Conservation (phyloP, 1,284 basidiomycete species). For the Phellopilus nigrolimitatus region DNA sequence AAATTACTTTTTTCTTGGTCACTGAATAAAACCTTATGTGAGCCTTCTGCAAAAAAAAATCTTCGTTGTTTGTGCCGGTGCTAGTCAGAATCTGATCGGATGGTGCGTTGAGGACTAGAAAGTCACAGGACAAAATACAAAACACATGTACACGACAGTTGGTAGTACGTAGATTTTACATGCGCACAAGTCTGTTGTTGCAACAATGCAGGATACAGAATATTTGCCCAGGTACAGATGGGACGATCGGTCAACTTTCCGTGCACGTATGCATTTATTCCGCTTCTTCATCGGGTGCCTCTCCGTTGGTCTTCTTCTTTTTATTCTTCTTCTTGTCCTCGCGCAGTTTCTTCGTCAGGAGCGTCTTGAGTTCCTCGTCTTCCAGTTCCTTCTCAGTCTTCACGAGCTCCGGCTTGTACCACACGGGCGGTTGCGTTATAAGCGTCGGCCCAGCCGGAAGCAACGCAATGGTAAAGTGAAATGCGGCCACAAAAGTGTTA, state of each 20-base stretch:
- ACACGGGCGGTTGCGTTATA: conserved; percentile 81
- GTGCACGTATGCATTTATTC: conserved; percentile 8
- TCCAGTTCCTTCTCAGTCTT: conserved; percentile 87
- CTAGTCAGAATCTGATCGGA: no score
- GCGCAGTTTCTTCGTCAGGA: conserved; percentile 76
- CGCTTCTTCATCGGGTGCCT: conserved; percentile 30
- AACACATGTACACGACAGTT: not conserved
- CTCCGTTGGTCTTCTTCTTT: conserved; percentile 63
- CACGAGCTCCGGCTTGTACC: conserved; percentile 90
- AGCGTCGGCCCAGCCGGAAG: conserved; percentile 81
- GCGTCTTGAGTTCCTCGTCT: conserved; percentile 78
- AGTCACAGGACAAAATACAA: not conserved
- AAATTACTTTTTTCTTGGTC: no score
- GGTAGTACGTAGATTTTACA: not conserved
- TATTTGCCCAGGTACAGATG: conserved; percentile 10
- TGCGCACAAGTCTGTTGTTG: not conserved
- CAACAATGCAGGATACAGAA: not conserved
- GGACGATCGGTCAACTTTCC: no score
- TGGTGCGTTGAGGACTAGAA: no score
- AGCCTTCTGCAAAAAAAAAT: no score
- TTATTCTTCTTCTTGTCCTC: conserved; percentile 92
- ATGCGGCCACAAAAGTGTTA: conserved; percentile 81
- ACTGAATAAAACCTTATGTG: no score
- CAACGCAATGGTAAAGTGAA: conserved; percentile 94
- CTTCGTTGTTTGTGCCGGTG: no score